Evolutionary conservation across 495 filamentous ascomycete species (phyloP), one percentile per base, ranked within the genome.

Genomic region (Bacidia gigantensis): DNA sequence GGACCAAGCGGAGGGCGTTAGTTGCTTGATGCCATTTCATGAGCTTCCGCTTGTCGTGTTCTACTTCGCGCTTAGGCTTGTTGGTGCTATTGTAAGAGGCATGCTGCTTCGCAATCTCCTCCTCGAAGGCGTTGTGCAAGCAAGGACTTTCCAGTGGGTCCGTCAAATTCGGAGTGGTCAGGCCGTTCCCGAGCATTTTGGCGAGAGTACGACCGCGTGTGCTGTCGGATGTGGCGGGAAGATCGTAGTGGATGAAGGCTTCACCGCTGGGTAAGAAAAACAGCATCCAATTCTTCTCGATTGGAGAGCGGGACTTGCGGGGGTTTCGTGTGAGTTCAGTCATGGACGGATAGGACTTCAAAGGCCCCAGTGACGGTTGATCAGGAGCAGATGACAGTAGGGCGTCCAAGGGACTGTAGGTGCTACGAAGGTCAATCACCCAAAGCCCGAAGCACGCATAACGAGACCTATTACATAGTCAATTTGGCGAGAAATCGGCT

Each of bases 361-460:
- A 51, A n/a, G 64, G 67, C 5, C 65, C 63, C 25, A 67, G 59
- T 21, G 65, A 64, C 10, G 67, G 62, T 3, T 47, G 38, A 17
- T 18, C 49, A 1, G 66, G 67, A 11, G 59, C 57, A n/a, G 65
- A 68, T 0, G 63, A 44, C 43, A 69, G 60, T 0, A 68, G 57
- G 11, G 52, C 56, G 12, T 57, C 17, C 14, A 69, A 58, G 2
- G 61, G 58, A 20, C 59, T 51, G 46, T 69, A 49, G 9, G 66
- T 46, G 2, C 38, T 57, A 26, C 67, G 67, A 11, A 69, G 63
- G 41, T 69, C 67, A 23, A 68, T 64, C 21, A 66, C 52, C 67
- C 67, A 69, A 17, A 69, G 67, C 14, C 67, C 67, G 51, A 69
- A 66, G 47, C 67, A 69, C n/a, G 67, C 62, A 46, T 69, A 69